phyloP scores from a whole-genome alignment of 1,139 yeast genomes.

The Yamadazyma mexicana region DNA sequence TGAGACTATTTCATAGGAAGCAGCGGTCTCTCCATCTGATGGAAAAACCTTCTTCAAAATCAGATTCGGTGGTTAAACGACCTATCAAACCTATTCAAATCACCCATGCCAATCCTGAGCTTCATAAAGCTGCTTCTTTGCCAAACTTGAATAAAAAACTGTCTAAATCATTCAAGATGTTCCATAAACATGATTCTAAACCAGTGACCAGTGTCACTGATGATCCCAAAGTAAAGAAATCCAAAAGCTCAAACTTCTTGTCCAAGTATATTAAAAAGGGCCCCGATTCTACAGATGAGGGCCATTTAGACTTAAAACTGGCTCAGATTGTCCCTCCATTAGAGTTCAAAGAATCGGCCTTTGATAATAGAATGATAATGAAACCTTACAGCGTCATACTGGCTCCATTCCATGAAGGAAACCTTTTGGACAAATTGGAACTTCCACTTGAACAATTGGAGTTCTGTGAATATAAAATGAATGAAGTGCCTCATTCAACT shows the following conservation, averaged over 20 bases:
- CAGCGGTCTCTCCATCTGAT: not conserved
- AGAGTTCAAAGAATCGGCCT: too few species aligned
- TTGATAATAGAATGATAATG: not conserved
- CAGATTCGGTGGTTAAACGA: not conserved
- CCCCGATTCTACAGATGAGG: not conserved
- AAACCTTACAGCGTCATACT: not conserved
- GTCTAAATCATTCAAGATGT: too few species aligned
- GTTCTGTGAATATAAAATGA: not conserved
- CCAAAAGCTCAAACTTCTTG: constrained; percentile 9
- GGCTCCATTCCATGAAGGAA: not conserved
- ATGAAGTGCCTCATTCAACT: constrained; percentile 5
- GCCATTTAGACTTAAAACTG: too few species aligned
- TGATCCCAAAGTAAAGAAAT: constrained; percentile 2
- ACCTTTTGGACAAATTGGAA: not conserved
- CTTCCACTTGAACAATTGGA: not conserved
- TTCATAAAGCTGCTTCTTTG: not conserved
- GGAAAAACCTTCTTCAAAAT: too few species aligned
- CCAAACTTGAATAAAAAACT: too few species aligned
- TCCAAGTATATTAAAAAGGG: constrained; percentile 7
- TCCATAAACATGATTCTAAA: too few species aligned
- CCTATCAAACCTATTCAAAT: not conserved
- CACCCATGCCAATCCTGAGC: not conserved
- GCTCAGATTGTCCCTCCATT: too few species aligned
- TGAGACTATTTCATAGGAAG: not conserved
- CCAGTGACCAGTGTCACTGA: too few species aligned